phyloP scores from a whole-genome alignment of 192 early-diverging fungal genomes.

The Piromyces sp. region DNA sequence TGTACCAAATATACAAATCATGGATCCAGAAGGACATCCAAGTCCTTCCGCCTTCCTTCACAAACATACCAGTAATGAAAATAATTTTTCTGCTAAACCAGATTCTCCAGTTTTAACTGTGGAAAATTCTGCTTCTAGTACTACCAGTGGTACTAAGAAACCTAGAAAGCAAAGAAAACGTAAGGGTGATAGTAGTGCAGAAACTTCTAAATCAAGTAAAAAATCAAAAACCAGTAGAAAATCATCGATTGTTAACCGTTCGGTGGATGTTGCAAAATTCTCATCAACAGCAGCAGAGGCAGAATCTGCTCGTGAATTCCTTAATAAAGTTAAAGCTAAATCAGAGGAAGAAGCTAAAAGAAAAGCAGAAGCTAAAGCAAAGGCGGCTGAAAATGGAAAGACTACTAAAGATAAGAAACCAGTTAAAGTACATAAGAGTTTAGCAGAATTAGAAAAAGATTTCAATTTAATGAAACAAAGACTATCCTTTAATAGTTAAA shows the following conservation, averaged over 20 bases:
- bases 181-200: too few species aligned
- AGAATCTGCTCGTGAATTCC: neutral
- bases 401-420: neutral
- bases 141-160: too few species aligned
- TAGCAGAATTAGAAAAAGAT: neutral
- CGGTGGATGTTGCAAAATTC: neutral
- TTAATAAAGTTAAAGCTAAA: neutral
- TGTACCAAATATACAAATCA: neutral
- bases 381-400: neutral
- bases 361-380: neutral
- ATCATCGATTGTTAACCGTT: neutral
- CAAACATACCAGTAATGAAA: too few species aligned
- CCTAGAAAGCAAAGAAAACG: too few species aligned
- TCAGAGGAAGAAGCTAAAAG: neutral
- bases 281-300: neutral
- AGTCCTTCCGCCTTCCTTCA: neutral
- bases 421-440: neutral
- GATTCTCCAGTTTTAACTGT: too few species aligned
- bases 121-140: too few species aligned
- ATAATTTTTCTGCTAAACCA: too few species aligned
- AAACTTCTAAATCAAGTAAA: neutral
- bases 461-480: neutral
- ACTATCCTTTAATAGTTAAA: neutral
- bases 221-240: neutral
- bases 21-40: neutral